Percentiles rank a stretch among this genome's conserved stretches.
phyloP scores from a whole-genome alignment of 2,329 filamentous ascomycete genomes.

The Colletotrichum coccodes region DNA sequence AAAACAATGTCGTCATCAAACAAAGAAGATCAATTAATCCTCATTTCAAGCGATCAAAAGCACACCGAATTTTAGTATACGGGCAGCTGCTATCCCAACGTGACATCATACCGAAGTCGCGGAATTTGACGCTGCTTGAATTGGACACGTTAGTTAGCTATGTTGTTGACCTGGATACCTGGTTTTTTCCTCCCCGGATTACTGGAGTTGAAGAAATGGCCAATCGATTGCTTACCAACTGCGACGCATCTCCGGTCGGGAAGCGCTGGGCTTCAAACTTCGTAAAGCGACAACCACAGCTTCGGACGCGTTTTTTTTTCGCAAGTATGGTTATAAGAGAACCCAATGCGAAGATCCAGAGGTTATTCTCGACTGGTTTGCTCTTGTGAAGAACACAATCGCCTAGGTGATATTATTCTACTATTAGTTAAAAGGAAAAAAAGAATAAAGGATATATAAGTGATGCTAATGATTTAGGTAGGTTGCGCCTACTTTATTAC shows the following conservation, averaged over 20 bases:
- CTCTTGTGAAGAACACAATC: slow-evolving; percentile 6
- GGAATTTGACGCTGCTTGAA: too few relatives aligned
- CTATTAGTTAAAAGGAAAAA: too few relatives aligned
- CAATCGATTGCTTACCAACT: not conserved
- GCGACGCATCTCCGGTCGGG: not conserved
- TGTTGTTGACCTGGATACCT: not conserved
- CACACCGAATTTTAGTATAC: too few relatives aligned
- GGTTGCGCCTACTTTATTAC: too few relatives aligned
- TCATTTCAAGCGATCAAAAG: too few relatives aligned
- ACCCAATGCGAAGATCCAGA: not conserved
- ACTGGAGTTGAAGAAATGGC: not conserved
- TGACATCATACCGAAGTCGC: too few relatives aligned
- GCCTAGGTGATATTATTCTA: too few relatives aligned
- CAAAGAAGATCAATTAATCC: too few relatives aligned
- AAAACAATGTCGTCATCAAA: too few relatives aligned
- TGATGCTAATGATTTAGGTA: too few relatives aligned
- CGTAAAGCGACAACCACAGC: not conserved
- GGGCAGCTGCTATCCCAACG: too few relatives aligned
- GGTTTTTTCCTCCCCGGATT: not conserved
- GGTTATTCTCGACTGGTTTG: not conserved
- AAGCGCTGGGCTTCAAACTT: not conserved
- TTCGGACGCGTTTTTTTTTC: not conserved
- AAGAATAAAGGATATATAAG: too few relatives aligned
- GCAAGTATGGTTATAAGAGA: not conserved
- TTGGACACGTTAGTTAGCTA: not conserved